Percentiles rank a stretch among this genome's conserved stretches.
phyloP scores from a whole-genome alignment of 345 rosid genomes.

The Sonneratia alba region DNA sequence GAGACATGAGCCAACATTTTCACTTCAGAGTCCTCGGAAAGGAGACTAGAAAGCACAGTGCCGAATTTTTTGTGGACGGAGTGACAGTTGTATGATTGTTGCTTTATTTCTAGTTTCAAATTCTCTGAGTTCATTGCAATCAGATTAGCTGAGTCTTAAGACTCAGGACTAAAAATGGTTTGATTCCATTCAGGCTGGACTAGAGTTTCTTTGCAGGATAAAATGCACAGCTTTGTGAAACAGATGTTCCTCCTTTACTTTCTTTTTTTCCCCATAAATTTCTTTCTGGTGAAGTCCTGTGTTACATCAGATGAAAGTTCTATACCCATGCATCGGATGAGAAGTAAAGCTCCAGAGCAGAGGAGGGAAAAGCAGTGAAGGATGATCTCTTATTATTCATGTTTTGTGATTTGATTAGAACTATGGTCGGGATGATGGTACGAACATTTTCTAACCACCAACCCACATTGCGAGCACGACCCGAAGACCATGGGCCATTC shows the following conservation, averaged over 20 bases:
- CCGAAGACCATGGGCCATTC: no score
- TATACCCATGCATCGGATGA: not conserved
- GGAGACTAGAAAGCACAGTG: conserved; percentile 9
- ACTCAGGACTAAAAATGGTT: not conserved
- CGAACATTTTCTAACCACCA: no score
- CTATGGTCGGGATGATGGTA: no score
- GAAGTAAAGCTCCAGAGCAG: not conserved
- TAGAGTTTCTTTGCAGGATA: not conserved
- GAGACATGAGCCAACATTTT: conserved; percentile 26
- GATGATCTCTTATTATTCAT: no score
- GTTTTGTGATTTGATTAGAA: no score
- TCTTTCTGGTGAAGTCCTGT: not conserved
- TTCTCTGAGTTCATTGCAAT: not conserved
- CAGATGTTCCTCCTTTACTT: not conserved
- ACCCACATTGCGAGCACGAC: no score
- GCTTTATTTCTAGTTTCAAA: not conserved
- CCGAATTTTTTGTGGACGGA: not conserved
- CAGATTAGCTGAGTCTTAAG: not conserved
- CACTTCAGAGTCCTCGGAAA: conserved; percentile 43
- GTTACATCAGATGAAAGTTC: no score
- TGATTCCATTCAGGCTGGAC: not conserved
- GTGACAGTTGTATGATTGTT: not conserved
- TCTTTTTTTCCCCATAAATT: not conserved
- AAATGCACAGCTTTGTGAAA: not conserved
- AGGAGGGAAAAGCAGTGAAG: not conserved